phyloP scores from a whole-genome alignment of 805 yeast genomes.

The Starmerella bombicola region DNA sequence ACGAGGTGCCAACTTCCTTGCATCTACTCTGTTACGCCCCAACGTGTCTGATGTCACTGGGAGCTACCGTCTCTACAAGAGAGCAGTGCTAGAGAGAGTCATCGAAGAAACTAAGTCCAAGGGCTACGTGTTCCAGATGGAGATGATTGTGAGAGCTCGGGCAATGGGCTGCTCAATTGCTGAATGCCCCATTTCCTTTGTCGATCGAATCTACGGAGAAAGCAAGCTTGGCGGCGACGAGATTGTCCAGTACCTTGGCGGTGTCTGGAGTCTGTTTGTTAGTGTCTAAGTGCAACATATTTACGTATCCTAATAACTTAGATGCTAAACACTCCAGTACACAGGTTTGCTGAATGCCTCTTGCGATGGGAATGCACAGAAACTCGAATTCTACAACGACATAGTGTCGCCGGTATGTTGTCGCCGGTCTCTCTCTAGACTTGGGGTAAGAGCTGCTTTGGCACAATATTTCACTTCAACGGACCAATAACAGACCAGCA shows the following conservation, averaged over 20 bases:
- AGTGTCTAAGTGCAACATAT: too few relatives aligned
- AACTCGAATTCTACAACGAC: too few relatives aligned
- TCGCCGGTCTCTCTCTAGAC: too few relatives aligned
- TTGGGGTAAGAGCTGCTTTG: too few relatives aligned
- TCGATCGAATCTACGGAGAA: slow-evolving; percentile 69
- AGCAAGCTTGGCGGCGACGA: slow-evolving; percentile 71
- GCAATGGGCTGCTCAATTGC: slow-evolving; percentile 60
- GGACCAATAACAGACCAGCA: too few relatives aligned
- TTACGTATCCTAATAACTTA: too few relatives aligned
- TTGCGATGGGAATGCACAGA: too few relatives aligned
- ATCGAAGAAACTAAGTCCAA: slow-evolving; percentile 57
- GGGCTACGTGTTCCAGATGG: slow-evolving; percentile 81
- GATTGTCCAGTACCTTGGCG: slow-evolving; percentile 63
- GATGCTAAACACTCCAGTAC: too few relatives aligned
- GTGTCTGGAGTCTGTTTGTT: slow-evolving; percentile 59
- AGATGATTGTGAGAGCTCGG: slow-evolving; percentile 75
- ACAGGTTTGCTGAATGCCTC: too few relatives aligned
- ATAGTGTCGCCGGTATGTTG: too few relatives aligned
- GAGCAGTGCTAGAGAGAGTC: slow-evolving; percentile 51
- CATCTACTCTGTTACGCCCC: slow-evolving; percentile 59
- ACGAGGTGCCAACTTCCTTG: slow-evolving; percentile 69
- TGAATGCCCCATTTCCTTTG: slow-evolving; percentile 68
- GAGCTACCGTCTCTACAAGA: slow-evolving; percentile 62
- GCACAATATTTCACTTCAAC: too few relatives aligned
- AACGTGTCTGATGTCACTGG: slow-evolving; percentile 65